Evolutionary conservation across 768 basidiomycete species (phyloP).

Genomic region (Amanita rimosa): DNA sequence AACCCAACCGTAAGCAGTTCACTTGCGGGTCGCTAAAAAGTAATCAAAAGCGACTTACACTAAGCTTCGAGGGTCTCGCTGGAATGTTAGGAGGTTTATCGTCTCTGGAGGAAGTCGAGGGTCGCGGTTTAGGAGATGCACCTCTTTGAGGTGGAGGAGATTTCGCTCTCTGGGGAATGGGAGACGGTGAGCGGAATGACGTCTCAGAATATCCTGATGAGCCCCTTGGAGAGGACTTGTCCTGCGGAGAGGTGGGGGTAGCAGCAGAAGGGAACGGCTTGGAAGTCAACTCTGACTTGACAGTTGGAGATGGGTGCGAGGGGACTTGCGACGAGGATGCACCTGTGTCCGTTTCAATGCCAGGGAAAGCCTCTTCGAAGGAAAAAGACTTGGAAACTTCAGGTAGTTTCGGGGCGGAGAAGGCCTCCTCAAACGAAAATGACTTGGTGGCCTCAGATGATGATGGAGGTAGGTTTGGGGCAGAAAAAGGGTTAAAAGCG

Average conservation of each 20-base stretch:
- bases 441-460: conserved; percentile 1
- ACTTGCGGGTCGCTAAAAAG: neutral
- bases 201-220: neutral
- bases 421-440: conserved; percentile 40
- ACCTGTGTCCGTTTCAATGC: conserved; percentile 29
- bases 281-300: neutral
- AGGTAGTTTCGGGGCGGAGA: conserved; percentile 13
- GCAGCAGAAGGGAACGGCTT: neutral
- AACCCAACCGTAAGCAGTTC: neutral
- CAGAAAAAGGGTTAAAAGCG: conserved; percentile 8
- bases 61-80: conserved; percentile 63
- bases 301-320: neutral
- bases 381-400: conserved; percentile 10
- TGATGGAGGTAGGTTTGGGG: conserved; percentile 5
- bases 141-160: conserved; percentile 37
- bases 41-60: conserved; percentile 39
- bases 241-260: neutral
- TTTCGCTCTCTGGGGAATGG: conserved; percentile 18
- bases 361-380: conserved; percentile 48
- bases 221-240: conserved; percentile 22
- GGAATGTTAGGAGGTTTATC: conserved; percentile 47
- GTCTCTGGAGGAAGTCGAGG: conserved; percentile 52
- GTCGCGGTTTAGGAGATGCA: conserved; percentile 47
- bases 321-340: conserved; percentile 15
- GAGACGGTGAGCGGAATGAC: conserved; percentile 17